Percentiles rank a stretch among this genome's conserved stretches.
These are phyloP conservation scores for Geoglossum cookeanum DNA, from an alignment of 2,329 filamentous ascomycete genomes.

Conservation along the genomic window DNA sequence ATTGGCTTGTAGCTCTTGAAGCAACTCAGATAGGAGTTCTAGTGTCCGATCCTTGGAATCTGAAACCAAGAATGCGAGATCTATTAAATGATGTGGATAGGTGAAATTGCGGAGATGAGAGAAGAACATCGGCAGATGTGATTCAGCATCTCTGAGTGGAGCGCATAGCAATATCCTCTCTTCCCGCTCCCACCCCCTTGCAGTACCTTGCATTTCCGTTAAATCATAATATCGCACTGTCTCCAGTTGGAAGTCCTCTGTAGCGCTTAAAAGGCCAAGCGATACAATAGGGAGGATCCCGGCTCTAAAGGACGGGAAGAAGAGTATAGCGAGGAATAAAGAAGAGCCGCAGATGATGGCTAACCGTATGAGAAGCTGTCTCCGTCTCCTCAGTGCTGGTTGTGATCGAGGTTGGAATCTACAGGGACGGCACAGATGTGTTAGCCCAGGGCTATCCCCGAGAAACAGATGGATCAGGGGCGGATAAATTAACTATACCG, in stretches of 20 bases:
- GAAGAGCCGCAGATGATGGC: constrained; percentile 35
- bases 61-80: constrained; percentile 89
- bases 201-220: constrained; percentile 75
- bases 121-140: constrained; percentile 95
- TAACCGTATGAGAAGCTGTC: constrained; percentile 51
- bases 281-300: constrained; percentile 41
- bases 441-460: not conserved
- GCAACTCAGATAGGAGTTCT: constrained; percentile 49
- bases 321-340: constrained; percentile 43
- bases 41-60: constrained; percentile 91
- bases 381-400: constrained; percentile 52
- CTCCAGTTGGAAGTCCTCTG: constrained; percentile 62
- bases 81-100: constrained; percentile 90
- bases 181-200: constrained; percentile 86
- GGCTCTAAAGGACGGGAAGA: constrained; percentile 58
- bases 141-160: constrained; percentile 76
- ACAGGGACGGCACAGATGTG: constrained; percentile 6
- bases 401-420: constrained; percentile 76
- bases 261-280: constrained; percentile 48
- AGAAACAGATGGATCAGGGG: constrained; percentile 11
- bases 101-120: constrained; percentile 92
- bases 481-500: not conserved
- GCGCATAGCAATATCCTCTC: constrained; percentile 92
- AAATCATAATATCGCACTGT: constrained; percentile 96
- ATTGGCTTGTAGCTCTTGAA: constrained; percentile 64